phyloP scores from a whole-genome alignment of 495 filamentous ascomycete species.

The Sphaerosporella brunnea region DNA sequence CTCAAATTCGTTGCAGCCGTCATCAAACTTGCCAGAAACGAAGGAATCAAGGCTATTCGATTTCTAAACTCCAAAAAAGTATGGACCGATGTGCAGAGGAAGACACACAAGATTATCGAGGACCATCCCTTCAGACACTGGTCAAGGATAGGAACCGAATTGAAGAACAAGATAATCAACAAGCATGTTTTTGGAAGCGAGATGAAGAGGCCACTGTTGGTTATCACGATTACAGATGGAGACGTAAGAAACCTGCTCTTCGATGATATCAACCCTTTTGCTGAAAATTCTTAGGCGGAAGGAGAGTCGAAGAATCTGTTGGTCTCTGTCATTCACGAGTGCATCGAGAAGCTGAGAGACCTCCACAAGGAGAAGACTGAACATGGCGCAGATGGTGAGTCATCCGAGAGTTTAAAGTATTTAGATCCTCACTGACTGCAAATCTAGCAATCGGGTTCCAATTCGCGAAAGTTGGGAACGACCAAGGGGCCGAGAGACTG shows the following conservation, averaged over 20 bases:
- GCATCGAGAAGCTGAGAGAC: constrained; percentile 3
- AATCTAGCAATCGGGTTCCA: constrained; percentile 48
- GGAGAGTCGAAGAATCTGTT: constrained; percentile 11
- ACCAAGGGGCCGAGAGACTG: constrained; percentile 44
- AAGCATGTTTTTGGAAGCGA: constrained; percentile 37
- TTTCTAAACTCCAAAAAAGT: constrained; percentile 48
- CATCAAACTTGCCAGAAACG: constrained; percentile 45
- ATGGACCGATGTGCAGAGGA: constrained; percentile 36
- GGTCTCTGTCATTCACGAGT: constrained; percentile 13
- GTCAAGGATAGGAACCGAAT: constrained; percentile 46
- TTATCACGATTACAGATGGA: constrained; percentile 56
- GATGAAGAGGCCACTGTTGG: constrained; percentile 43
- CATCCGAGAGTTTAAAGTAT: no score
- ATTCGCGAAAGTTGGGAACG: constrained; percentile 56
- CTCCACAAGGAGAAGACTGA: background rate
- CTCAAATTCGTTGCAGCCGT: constrained; percentile 41
- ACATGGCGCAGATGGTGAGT: constrained; percentile 14
- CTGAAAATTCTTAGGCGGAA: constrained; percentile 30
- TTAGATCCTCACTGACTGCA: no score
- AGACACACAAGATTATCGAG: constrained; percentile 38
- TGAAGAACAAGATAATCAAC: constrained; percentile 45
- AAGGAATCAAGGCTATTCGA: constrained; percentile 43
- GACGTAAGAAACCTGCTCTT: constrained; percentile 33
- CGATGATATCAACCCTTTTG: no score
- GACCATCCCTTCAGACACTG: constrained; percentile 44